Evolutionary conservation across 2,329 filamentous ascomycete species (phyloP), one percentile per base, ranked within the genome.

Genomic region (Stemphylium lycopersici): DNA sequence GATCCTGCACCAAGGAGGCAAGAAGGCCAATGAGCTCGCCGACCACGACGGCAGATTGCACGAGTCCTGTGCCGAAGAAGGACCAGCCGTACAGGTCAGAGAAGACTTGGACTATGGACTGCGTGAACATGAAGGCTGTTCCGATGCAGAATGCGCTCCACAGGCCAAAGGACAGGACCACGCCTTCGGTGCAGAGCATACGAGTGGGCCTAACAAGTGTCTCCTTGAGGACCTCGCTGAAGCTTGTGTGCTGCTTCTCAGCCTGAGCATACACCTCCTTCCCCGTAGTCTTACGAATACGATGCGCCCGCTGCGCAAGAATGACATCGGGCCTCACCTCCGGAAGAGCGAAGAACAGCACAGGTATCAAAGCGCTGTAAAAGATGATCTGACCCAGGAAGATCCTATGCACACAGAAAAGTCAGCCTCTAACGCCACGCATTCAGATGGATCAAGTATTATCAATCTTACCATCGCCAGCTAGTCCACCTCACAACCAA

Each of bases 71-170:
- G 24, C 72, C 70, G 51, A 75, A 76, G n/a, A 70, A 73, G 0
- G 66, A 59, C 75, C 74, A 81, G 31, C 58, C 67, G 59, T 81
- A 80, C 2, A 78, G 57, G 1, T 49, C 58, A 1, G 62, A 52
- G 63, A 78, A 80, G 46, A 81, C 75, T 58, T 78, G 72, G 10
- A 75, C 74, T 37, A 79, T 76, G 26, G 76, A 79, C 52, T 82
- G 80, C 0, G 80, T 82, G 66, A 80, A 81, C 58, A 82, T 74
- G 64, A 79, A 82, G 16, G 80, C 74, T 2, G 74, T 77, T n/a
- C 78, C 78, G 44, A 79, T 72, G 52, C 74, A 74, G 52, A 82
- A 79, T 13, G 77, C 76, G 6, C 78, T 80, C 79, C 79, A 82
- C 15, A 83, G 52, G 1, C 79, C 80, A 41, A 78, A 76, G 41